Conservation (phyloP, 129 eudicot species). For the Flaveria brownii region DNA sequence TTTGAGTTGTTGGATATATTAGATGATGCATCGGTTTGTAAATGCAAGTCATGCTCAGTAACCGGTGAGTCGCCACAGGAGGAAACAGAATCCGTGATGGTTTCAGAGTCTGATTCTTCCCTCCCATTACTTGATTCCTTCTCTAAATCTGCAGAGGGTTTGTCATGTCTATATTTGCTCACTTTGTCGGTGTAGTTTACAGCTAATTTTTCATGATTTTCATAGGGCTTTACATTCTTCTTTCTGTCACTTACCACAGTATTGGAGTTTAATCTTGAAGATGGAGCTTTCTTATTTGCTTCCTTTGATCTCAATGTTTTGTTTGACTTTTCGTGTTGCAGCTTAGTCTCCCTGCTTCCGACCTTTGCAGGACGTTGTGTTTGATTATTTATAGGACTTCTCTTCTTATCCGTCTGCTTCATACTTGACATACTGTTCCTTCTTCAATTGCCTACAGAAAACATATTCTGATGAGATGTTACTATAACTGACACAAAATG, state of each 20-base stretch:
- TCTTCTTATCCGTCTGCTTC: constrained; percentile 63
- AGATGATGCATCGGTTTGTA: constrained; percentile 30
- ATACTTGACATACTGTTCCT: constrained; percentile 39
- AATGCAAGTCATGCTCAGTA: constrained; percentile 55
- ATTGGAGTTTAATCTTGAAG: constrained; percentile 30
- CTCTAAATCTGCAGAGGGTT: constrained; percentile 34
- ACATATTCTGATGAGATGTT: neutral
- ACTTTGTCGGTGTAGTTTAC: constrained; percentile 38
- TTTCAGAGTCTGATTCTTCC: constrained; percentile 81
- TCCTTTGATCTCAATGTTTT: constrained; percentile 49
- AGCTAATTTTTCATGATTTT: constrained; percentile 55
- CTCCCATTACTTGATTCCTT: constrained; percentile 44
- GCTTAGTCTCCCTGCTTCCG: constrained; percentile 45
- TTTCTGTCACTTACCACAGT: constrained; percentile 45
- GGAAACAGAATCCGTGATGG: constrained; percentile 72
- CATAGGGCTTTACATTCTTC: constrained; percentile 42
- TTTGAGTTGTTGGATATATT: constrained; percentile 28
- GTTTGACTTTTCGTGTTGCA: constrained; percentile 45
- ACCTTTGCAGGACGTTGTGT: constrained; percentile 47
- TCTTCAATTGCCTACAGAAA: constrained; percentile 31
- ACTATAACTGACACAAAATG: neutral
- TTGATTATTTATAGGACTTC: constrained; percentile 44
- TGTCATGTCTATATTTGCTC: constrained; percentile 40
- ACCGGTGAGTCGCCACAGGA: constrained; percentile 66
- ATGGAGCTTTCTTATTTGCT: constrained; percentile 35